phyloP scores from a whole-genome alignment of 352 stramenopile species.

The Halophytophthora batemanensis region DNA sequence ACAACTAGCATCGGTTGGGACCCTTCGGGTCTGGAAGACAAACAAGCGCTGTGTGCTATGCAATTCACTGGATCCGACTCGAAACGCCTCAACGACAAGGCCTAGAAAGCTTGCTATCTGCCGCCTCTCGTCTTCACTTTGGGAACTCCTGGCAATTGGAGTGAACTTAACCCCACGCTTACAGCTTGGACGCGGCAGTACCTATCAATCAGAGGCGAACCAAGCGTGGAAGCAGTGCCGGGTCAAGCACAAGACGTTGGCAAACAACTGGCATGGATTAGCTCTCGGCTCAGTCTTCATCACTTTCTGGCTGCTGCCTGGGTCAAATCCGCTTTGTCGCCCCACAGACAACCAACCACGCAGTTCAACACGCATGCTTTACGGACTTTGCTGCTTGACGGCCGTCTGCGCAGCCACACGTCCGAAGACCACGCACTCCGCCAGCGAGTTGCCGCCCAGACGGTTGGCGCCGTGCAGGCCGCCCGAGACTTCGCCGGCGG shows the following conservation, averaged over 20 bases:
- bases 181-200: constrained; percentile 13
- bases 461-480: constrained; percentile 93
- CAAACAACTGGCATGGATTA: not conserved
- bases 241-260: not conserved
- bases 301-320: no score
- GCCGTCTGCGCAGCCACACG: constrained; percentile 67
- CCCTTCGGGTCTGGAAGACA: no score
- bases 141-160: no score
- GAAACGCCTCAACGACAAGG: no score
- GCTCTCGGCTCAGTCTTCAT: no score
- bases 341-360: no score
- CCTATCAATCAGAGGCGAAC: constrained; percentile 7
- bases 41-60: no score
- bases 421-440: constrained; percentile 93
- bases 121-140: no score
- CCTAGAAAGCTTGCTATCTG: no score
- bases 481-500: constrained; percentile 92
- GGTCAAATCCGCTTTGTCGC: no score
- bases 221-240: constrained; percentile 4
- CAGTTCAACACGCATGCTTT: constrained; percentile 1
- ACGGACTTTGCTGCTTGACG: constrained; percentile 31
- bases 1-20: no score
- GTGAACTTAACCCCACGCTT: not conserved
- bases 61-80: not conserved
- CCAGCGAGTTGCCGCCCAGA: constrained; percentile 85